These are phyloP conservation scores for Pseudogymnoascus sp. DNA, from an alignment of 2,329 filamentous ascomycete genomes.

Conservation along the genomic window DNA sequence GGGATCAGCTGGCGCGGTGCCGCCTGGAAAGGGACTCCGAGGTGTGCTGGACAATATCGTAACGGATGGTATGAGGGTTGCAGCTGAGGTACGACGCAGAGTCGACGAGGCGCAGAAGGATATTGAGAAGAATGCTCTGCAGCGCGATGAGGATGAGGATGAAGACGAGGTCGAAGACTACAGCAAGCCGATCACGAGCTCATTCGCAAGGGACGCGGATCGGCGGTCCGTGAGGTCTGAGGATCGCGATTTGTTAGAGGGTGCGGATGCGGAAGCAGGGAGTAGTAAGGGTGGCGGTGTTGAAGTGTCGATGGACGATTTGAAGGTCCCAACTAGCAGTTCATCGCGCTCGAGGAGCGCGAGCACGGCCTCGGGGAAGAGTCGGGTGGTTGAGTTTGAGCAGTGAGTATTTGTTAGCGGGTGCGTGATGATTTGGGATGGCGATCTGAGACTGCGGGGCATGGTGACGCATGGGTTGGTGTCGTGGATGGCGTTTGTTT, in stretches of 20 bases:
- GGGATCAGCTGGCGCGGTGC: slow-evolving; percentile 24
- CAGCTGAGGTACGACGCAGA: slow-evolving; percentile 78
- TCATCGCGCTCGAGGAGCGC: slow-evolving; percentile 19
- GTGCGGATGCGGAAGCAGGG: slow-evolving; percentile 62
- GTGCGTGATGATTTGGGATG: not conserved
- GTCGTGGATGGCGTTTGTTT: not conserved
- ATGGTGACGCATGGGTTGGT: not conserved
- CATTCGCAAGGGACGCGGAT: slow-evolving; percentile 51
- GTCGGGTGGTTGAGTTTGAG: slow-evolving; percentile 39
- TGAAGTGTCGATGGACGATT: slow-evolving; percentile 14
- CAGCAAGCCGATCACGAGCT: slow-evolving; percentile 33
- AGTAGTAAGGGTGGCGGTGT: slow-evolving; percentile 26
- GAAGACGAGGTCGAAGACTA: slow-evolving; percentile 63
- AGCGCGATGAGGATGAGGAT: slow-evolving; percentile 58
- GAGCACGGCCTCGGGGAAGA: slow-evolving; percentile 29
- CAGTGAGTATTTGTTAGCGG: slow-evolving; percentile 11
- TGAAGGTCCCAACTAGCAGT: slow-evolving; percentile 23
- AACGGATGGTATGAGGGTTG: slow-evolving; percentile 92
- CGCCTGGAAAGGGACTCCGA: slow-evolving; percentile 63
- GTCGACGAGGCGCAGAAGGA: slow-evolving; percentile 96
- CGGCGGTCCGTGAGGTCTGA: slow-evolving; percentile 55
- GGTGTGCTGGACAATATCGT: slow-evolving; percentile 97
- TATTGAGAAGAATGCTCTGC: slow-evolving; percentile 72
- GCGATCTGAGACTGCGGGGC: not conserved
- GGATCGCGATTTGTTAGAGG: slow-evolving; percentile 64